A percentile compares a stretch with the other conserved stretches of the same genome.
Evolutionary conservation across 768 basidiomycete species (phyloP).

Genomic region (Phanerodontia chrysosporium): DNA sequence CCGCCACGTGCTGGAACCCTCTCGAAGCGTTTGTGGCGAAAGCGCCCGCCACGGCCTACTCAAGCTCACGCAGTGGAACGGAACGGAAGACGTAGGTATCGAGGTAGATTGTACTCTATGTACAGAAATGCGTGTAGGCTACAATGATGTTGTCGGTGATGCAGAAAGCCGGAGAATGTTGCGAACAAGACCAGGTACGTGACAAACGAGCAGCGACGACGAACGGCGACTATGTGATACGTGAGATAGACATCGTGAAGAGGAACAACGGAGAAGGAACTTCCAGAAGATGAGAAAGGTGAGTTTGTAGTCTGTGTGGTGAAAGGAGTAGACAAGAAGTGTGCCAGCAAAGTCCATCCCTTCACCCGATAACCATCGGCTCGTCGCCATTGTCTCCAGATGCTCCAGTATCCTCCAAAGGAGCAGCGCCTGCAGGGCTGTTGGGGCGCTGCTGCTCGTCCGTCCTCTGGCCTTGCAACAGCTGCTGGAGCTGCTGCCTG

Average conservation of each 20-base stretch:
- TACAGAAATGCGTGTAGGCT: conserved; percentile 14
- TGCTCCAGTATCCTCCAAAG: neutral
- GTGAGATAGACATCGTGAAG: neutral
- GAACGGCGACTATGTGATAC: conserved; percentile 5
- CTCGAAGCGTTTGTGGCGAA: conserved; percentile 7
- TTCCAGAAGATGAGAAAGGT: conserved; percentile 1
- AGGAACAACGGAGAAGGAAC: neutral
- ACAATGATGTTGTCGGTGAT: conserved; percentile 9
- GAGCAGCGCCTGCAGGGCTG: conserved; percentile 2
- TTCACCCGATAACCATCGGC: conserved; percentile 12
- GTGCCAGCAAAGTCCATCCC: conserved; percentile 1
- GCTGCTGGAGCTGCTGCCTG: conserved; percentile 7
- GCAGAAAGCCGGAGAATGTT: conserved; percentile 2
- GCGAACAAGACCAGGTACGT: neutral
- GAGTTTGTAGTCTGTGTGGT: conserved; percentile 9
- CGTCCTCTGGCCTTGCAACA: conserved; percentile 2
- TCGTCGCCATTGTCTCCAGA: conserved; percentile 10
- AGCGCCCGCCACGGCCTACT: neutral
- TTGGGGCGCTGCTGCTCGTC: neutral
- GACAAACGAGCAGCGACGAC: conserved; percentile 4
- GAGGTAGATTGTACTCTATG: conserved; percentile 15
- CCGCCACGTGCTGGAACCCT: conserved; percentile 15
- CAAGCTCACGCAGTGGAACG: no score
- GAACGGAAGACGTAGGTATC: conserved; percentile 11
- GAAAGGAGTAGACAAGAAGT: neutral